These are phyloP conservation scores for Talaromyces pinophilus DNA, from an alignment of 2,329 filamentous ascomycete genomes.

Conservation along the genomic window DNA sequence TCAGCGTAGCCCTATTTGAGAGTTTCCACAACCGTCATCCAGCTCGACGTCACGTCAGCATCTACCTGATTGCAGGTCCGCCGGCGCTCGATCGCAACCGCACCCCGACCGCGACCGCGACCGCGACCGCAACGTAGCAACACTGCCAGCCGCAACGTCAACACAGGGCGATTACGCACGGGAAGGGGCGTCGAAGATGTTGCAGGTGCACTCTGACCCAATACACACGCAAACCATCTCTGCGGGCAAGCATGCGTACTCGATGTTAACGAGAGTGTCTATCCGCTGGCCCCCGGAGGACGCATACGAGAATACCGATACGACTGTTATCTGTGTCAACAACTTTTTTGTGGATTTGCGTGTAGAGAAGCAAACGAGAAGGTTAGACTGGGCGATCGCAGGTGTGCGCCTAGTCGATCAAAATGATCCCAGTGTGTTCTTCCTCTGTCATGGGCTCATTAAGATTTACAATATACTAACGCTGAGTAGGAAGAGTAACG, in stretches of 20 bases:
- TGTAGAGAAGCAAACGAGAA: slow-evolving; percentile 37
- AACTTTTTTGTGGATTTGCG: slow-evolving; percentile 49
- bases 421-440: slow-evolving; percentile 20
- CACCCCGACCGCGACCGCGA: neutral
- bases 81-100: slow-evolving; percentile 15
- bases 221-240: slow-evolving; percentile 21
- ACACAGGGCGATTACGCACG: slow-evolving; percentile 5
- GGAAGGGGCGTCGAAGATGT: slow-evolving; percentile 20
- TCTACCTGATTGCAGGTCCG: slow-evolving; percentile 14
- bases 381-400: slow-evolving; percentile 49
- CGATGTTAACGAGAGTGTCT: slow-evolving; percentile 44
- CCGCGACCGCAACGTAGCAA: neutral
- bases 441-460: neutral
- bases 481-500: slow-evolving; percentile 17
- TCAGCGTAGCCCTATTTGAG: slow-evolving; percentile 7
- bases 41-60: slow-evolving; percentile 10
- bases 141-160: slow-evolving; percentile 3
- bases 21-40: slow-evolving; percentile 11
- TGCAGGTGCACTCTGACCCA: slow-evolving; percentile 18
- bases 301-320: slow-evolving; percentile 47
- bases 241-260: slow-evolving; percentile 23
- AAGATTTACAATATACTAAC: neutral
- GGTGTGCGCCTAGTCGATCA: slow-evolving; percentile 42
- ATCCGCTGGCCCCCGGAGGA: slow-evolving; percentile 47
- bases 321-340: slow-evolving; percentile 46